Evolutionary conservation across 169 alveolate species (phyloP), one percentile per base, ranked within the genome.

Genomic region (Cryptosporidium felis): DNA sequence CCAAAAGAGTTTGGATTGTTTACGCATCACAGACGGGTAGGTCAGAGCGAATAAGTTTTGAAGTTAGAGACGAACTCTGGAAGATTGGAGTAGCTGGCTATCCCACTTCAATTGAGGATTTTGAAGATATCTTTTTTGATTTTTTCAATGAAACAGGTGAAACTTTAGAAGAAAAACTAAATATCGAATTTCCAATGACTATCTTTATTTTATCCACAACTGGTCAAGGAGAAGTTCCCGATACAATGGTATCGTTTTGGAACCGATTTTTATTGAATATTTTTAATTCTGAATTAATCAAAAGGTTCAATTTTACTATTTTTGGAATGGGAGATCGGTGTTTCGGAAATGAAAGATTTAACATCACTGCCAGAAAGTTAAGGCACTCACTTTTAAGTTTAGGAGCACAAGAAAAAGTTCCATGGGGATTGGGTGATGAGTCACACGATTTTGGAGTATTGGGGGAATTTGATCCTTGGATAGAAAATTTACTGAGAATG

Each of bases 311-410:
- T 23, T 74, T 74, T 30, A 38, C 67, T 6, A 74, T 74, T 5
- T 74, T 74, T 74, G 85, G 85, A 38, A 18, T 74, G 65, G 85
- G 85, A 21, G 85, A 74, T 74, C 8, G 85, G 26, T 74, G 85
- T 56, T 74, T 74, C 40, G 85, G 85, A 9, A 74, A 74, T 32
- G 34, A 12, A 32, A 74, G 67, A 74, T 74, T 74, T 53, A 74
- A 74, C 47, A 18, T 74, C 1, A 74, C 85, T 30, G 85, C 85
- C 9, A 49, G 85, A 9, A 74, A 74, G 18, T 36, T 74, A 21
- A 26, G 67, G 1, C 67, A 74, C 56, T 23, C 41, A 51, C 32
- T 74, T 23, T 53, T 74, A n/a, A 49, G 47, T 8, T 53, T 18
- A 12, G 85, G 85, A 10, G 85, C 85, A 53, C 12, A 4, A 9